Evolutionary conservation across 139 green algal species (phyloP), one percentile per base, ranked within the genome.

Genomic region (Spirogloea muscicola): DNA sequence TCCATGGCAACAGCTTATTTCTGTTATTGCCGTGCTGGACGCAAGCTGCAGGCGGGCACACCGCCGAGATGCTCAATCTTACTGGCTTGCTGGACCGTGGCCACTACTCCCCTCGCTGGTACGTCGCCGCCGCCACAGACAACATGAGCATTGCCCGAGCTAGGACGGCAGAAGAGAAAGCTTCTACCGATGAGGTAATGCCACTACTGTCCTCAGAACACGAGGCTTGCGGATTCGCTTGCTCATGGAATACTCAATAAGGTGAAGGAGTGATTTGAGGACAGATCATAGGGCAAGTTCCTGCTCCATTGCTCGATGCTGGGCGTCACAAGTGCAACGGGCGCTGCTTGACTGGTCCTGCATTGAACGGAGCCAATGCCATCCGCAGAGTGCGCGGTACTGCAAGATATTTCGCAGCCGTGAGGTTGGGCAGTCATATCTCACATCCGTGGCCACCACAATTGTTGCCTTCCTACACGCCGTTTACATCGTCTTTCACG

Each of bases 1-100:
- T n/a, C n/a, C n/a, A n/a, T n/a, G n/a, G n/a, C n/a, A n/a, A n/a
- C n/a, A n/a, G n/a, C n/a, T n/a, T n/a, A n/a, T n/a, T n/a, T n/a
- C n/a, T n/a, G n/a, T n/a, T n/a, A n/a, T n/a, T n/a, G n/a, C n/a
- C n/a, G n/a, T n/a, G n/a, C n/a, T n/a, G n/a, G n/a, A n/a, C n/a
- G n/a, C n/a, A n/a, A n/a, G n/a, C n/a, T n/a, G n/a, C 68, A 76
- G 76, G 76, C 31, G 78, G 78, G 4, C 78, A 84, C 43, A 84
- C 78, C 27, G 75, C 78, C 29, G 78, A 84, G 59, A 84, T 84
- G 61, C 75, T 84, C 9, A 49, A 41, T 2, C 72, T 84, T 6
- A 29, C 84, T 4, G 51, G 18, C 1, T 42, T 43, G 0, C 34
- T 84, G 49, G 43, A 82, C 36, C 46, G 38, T 18, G 10, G 34